Conservation (phyloP, 257 asterid species). For the Cruciata laevipes region DNA sequence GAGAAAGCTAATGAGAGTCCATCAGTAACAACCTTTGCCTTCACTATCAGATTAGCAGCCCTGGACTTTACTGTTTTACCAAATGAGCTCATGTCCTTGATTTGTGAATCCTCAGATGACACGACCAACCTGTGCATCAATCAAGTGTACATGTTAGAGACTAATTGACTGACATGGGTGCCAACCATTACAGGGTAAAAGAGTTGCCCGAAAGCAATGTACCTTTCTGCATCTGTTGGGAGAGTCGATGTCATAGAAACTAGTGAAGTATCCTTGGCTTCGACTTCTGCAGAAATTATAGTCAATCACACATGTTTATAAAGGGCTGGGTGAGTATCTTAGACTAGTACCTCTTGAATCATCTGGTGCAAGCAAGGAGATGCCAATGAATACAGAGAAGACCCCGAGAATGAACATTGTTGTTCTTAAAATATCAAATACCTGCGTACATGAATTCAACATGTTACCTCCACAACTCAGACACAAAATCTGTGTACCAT, state of each 20-base stretch:
- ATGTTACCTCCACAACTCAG: neutral
- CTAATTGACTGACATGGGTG: too few species aligned
- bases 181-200: too few species aligned
- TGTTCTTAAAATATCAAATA: conserved; percentile 75
- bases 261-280: conserved; percentile 51
- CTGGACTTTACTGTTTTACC: conserved; percentile 39
- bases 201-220: conserved; percentile 5
- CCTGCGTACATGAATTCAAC: conserved; percentile 38
- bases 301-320: neutral
- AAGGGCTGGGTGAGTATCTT: conserved; percentile 2
- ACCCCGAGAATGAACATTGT: conserved; percentile 91
- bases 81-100: conserved; percentile 57
- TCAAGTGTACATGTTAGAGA: neutral
- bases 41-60: conserved; percentile 45
- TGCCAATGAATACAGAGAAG: conserved; percentile 88
- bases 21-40: conserved; percentile 54
- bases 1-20: neutral
- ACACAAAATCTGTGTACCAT: neutral
- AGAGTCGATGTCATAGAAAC: conserved; percentile 45
- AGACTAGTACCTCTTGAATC: conserved; percentile 66
- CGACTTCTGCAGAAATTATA: conserved; percentile 48
- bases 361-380: conserved; percentile 93
- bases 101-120: conserved; percentile 56
- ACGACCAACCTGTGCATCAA: conserved; percentile 33
- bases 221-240: conserved; percentile 67